Evolutionary conservation across 1,139 yeast species (phyloP).

Genomic region (Lodderomyces metapsilosis): DNA sequence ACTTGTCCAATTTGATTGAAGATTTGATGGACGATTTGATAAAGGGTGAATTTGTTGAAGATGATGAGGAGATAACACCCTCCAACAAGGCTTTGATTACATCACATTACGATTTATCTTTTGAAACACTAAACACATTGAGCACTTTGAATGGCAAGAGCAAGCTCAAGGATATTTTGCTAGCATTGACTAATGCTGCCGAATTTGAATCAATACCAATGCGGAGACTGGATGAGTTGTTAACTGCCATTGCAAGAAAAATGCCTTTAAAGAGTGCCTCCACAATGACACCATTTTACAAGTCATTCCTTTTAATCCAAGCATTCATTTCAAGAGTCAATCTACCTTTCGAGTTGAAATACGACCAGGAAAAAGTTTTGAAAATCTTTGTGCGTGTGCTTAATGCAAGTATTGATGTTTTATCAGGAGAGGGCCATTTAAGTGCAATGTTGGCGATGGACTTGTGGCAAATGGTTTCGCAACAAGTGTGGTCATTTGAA

Average conservation of each 20-base stretch:
- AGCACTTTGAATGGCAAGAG: slow-evolving; percentile 54
- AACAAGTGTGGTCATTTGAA: slow-evolving; percentile 83
- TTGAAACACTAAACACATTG: slow-evolving; percentile 62
- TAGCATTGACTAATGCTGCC: slow-evolving; percentile 60
- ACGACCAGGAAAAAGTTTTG: slow-evolving; percentile 55
- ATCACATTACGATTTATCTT: slow-evolving; percentile 66
- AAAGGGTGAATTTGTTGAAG: slow-evolving; percentile 62
- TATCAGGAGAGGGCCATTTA: slow-evolving; percentile 78
- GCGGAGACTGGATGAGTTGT: slow-evolving; percentile 56
- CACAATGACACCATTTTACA: slow-evolving; percentile 55
- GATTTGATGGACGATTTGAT: slow-evolving; percentile 63
- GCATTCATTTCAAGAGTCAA: slow-evolving; percentile 72
- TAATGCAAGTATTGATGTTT: slow-evolving; percentile 68
- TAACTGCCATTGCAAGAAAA: slow-evolving; percentile 52
- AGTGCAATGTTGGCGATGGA: slow-evolving; percentile 86
- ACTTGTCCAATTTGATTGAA: slow-evolving; percentile 81
- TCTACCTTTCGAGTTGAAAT: slow-evolving; percentile 46
- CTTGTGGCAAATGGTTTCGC: slow-evolving; percentile 82
- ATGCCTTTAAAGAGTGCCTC: slow-evolving; percentile 56
- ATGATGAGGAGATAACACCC: slow-evolving; percentile 42
- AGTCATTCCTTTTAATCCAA: slow-evolving; percentile 74
- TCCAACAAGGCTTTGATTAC: slow-evolving; percentile 73
- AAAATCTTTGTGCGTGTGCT: slow-evolving; percentile 55
- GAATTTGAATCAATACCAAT: slow-evolving; percentile 69
- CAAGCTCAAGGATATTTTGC: slow-evolving; percentile 62